Percentiles rank a stretch among this genome's conserved stretches.
phyloP scores from a whole-genome alignment of 805 yeast species.

The Pichia kluyveri region DNA sequence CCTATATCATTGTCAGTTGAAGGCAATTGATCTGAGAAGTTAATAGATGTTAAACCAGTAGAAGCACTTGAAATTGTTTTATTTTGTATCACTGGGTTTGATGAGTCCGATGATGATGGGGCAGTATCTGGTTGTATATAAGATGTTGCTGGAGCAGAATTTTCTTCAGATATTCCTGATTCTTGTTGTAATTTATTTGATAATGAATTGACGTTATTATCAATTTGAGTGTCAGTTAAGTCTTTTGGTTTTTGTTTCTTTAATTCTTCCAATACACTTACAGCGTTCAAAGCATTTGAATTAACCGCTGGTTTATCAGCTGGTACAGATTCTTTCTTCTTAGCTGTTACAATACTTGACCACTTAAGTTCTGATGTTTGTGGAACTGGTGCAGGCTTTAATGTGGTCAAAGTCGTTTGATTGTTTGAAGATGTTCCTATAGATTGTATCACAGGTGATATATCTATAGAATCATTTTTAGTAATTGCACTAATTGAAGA shows the following conservation, averaged over 20 bases:
- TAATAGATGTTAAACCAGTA: neutral
- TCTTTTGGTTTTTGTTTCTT: constrained; percentile 27
- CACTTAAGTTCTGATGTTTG: constrained; percentile 25
- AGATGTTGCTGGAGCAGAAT: neutral
- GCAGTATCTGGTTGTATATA: neutral
- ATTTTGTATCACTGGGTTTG: neutral
- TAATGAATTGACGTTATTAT: neutral
- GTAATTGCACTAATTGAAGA: neutral
- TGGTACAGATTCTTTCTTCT: constrained; percentile 5
- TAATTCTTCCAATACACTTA: constrained; percentile 29
- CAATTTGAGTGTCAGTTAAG: neutral
- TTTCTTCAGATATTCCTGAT: neutral
- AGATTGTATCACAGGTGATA: constrained; percentile 10
- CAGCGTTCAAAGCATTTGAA: constrained; percentile 27
- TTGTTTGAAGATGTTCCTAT: constrained; percentile 11
- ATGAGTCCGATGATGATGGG: neutral
- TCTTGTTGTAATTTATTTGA: neutral
- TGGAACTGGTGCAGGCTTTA: constrained; percentile 30
- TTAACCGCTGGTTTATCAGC: constrained; percentile 13
- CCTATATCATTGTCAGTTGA: neutral
- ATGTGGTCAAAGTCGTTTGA: constrained; percentile 19
- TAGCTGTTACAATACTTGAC: constrained; percentile 26
- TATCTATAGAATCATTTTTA: constrained; percentile 1
- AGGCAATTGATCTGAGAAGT: neutral
- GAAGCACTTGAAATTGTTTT: neutral